These are phyloP conservation scores for Aspergillus latus DNA, from an alignment of 2,329 filamentous ascomycete species.

Conservation along the genomic window DNA sequence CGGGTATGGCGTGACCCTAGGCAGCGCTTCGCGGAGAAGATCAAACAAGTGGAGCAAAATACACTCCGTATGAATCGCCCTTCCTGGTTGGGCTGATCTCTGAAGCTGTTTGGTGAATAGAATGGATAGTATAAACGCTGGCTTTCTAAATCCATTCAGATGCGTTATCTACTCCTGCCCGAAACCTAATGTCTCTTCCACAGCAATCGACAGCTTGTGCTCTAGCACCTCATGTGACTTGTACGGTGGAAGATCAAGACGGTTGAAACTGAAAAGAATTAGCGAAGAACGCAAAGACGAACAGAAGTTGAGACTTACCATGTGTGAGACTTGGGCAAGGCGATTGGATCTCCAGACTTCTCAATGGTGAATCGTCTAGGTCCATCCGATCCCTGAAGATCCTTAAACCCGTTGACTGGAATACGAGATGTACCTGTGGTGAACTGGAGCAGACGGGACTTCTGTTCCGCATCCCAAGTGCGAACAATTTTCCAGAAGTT, in stretches of 20 bases:
- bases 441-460: constrained; percentile 92
- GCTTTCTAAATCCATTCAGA: constrained; percentile 6
- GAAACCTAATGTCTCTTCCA: constrained; percentile 98
- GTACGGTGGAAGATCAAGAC: constrained; percentile 90
- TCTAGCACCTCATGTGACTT: constrained; percentile 83
- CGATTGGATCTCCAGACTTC: constrained; percentile 86
- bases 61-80: not conserved
- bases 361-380: constrained; percentile 96
- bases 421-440: constrained; percentile 97
- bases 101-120: not conserved
- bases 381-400: constrained; percentile 94
- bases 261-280: constrained; percentile 73
- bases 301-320: constrained; percentile 65
- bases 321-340: constrained; percentile 94
- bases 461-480: constrained; percentile 97
- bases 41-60: not conserved
- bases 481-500: constrained; percentile 98
- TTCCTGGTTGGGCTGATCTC: not conserved
- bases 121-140: constrained; percentile 15
- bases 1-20: constrained; percentile 7
- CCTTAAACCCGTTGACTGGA: constrained; percentile 98
- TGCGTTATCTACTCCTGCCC: constrained; percentile 75
- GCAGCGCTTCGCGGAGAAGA: not conserved
- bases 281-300: not conserved
- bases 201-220: constrained; percentile 89